Conservation (phyloP, 176 grass and related monocot genomes). For the Musa troglodytarum region DNA sequence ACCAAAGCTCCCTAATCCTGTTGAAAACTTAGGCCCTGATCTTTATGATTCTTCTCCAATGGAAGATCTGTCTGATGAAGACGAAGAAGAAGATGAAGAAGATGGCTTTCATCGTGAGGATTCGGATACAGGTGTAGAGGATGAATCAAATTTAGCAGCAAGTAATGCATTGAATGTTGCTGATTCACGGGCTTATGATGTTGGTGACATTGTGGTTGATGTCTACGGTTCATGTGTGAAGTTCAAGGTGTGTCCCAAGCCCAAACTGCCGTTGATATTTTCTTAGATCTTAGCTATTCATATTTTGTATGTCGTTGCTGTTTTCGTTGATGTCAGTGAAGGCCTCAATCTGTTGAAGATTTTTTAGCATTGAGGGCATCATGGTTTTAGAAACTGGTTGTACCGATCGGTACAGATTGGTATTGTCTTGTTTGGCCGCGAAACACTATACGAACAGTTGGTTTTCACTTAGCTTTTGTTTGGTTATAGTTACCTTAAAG, state of each 20-base stretch:
- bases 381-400: too few relatives aligned
- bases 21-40: conserved; percentile 14
- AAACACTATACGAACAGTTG: too few relatives aligned
- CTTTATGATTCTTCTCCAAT: not conserved
- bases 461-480: too few relatives aligned
- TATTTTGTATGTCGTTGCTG: not conserved
- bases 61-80: conserved; percentile 24
- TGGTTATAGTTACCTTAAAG: too few relatives aligned
- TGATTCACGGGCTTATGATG: conserved; percentile 29
- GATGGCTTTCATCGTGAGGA: conserved; percentile 42
- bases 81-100: conserved; percentile 29
- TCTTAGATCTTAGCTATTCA: conserved; percentile 3
- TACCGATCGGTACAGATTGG: too few relatives aligned
- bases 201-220: conserved; percentile 54
- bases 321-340: not conserved
- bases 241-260: conserved; percentile 47
- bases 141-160: conserved; percentile 30
- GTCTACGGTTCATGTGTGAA: conserved; percentile 43
- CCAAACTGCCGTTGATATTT: conserved; percentile 17
- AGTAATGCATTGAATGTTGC: conserved; percentile 25
- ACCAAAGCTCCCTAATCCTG: conserved; percentile 15
- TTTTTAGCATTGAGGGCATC: too few relatives aligned
- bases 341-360: too few relatives aligned
- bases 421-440: too few relatives aligned
- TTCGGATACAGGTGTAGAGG: conserved; percentile 44